Evolutionary conservation across 2,329 filamentous ascomycete species (phyloP).

Genomic region (Ophiognomonia clavigignenti-juglandacearum): DNA sequence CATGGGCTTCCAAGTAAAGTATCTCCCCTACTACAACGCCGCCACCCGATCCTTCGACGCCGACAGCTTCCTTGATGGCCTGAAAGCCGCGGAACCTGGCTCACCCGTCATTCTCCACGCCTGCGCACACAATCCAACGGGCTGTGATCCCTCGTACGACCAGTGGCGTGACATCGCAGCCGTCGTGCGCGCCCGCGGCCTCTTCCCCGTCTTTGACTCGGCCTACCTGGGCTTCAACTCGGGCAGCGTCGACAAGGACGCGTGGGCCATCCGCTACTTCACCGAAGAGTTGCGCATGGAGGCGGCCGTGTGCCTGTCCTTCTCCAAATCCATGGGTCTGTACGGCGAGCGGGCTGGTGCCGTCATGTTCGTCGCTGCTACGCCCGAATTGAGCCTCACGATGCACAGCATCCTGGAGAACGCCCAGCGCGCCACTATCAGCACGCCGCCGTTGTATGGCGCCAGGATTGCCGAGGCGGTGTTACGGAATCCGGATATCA

Average conservation of each 20-base stretch:
- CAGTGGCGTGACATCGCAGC: slow-evolving; percentile 27
- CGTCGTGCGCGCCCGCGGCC: slow-evolving; percentile 17
- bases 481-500: slow-evolving; percentile 23
- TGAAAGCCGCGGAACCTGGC: slow-evolving; percentile 23
- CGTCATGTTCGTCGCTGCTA: slow-evolving; percentile 23
- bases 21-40: slow-evolving; percentile 33
- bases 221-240: slow-evolving; percentile 29
- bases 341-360: slow-evolving; percentile 34
- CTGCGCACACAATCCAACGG: slow-evolving; percentile 39
- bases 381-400: slow-evolving; percentile 12
- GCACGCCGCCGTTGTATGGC: slow-evolving; percentile 31
- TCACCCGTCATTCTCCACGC: slow-evolving; percentile 33
- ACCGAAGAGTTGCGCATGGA: slow-evolving; percentile 36
- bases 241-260: slow-evolving; percentile 25
- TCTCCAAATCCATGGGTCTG: slow-evolving; percentile 54
- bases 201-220: slow-evolving; percentile 29
- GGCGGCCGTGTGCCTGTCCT: slow-evolving; percentile 53
- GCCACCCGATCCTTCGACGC: slow-evolving; percentile 28
- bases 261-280: slow-evolving; percentile 26
- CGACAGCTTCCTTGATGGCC: slow-evolving; percentile 22
- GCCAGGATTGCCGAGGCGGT: slow-evolving; percentile 30
- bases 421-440: slow-evolving; percentile 28
- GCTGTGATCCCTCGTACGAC: slow-evolving; percentile 31
- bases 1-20: slow-evolving; percentile 27
- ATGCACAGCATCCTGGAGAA: slow-evolving; percentile 27